These are phyloP conservation scores for Monocercomonoides exilis DNA, from an alignment of 78 protist species.

Conservation along the genomic window DNA sequence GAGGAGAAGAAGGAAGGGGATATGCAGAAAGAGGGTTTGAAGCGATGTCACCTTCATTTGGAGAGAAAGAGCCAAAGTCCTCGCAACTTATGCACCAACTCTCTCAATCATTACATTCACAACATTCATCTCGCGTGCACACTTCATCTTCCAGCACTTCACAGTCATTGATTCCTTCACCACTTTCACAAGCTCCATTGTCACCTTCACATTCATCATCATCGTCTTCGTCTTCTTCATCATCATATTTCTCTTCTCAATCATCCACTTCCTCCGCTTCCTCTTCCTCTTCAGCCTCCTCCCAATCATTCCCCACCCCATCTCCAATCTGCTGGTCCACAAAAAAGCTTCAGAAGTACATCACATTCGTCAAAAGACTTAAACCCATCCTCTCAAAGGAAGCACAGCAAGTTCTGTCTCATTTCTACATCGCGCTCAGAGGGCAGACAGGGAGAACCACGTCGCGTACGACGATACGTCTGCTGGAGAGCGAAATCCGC, in stretches of 20 bases:
- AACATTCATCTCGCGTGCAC: neutral
- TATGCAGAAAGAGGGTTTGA: too few relatives aligned
- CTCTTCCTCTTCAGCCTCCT: neutral
- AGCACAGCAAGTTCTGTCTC: conserved; percentile 30
- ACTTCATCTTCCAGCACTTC: too few relatives aligned
- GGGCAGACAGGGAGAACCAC: conserved; percentile 29
- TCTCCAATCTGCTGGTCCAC: conserved; percentile 44
- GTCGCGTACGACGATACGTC: conserved; percentile 79
- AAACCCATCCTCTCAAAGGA: neutral
- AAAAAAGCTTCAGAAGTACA: conserved; percentile 51
- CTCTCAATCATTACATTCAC: too few relatives aligned
- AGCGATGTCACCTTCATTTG: too few relatives aligned
- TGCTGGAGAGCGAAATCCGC: conserved; percentile 77
- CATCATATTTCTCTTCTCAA: neutral
- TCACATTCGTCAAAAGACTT: conserved; percentile 37
- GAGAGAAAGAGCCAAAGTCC: too few relatives aligned
- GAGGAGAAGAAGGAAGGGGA: neutral
- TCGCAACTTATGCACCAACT: too few relatives aligned
- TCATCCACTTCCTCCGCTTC: neutral
- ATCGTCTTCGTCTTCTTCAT: neutral
- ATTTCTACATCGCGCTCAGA: conserved; percentile 62
- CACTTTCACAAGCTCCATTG: neutral
- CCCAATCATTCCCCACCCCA: neutral
- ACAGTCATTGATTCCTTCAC: too few relatives aligned
- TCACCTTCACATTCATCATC: neutral